Conservation (phyloP, 108 stramenopile genomes). For the Halocafeteria seosinensis region DNA sequence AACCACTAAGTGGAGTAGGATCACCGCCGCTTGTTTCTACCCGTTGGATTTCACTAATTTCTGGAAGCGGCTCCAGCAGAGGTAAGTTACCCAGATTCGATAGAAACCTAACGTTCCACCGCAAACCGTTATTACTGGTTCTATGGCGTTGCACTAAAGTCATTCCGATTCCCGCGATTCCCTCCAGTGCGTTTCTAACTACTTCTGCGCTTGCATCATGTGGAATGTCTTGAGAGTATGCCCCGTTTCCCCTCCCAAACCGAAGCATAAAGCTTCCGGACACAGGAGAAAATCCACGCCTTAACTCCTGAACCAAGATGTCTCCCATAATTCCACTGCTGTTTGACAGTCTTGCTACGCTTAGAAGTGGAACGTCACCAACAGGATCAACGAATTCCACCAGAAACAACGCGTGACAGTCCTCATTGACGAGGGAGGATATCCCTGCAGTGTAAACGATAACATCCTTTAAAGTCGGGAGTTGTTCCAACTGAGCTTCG, state of each 20-base stretch:
- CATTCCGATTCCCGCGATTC: conserved; percentile 6
- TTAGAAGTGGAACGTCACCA: background rate
- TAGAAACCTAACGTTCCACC: conserved; percentile 39
- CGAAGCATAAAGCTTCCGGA: background rate
- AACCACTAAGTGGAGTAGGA: conserved; percentile 37
- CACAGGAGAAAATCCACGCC: background rate
- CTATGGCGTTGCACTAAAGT: conserved; percentile 16
- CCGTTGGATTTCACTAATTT: conserved; percentile 38
- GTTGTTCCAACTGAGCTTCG: conserved; percentile 35
- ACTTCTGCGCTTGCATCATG: conserved; percentile 3
- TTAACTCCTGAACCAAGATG: conserved; percentile 10
- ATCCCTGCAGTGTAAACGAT: too few species aligned
- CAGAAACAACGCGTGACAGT: too few species aligned
- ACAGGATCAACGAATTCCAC: background rate
- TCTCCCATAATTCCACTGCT: conserved; percentile 8
- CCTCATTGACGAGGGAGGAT: too few species aligned
- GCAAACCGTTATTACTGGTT: background rate
- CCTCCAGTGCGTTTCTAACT: conserved; percentile 34
- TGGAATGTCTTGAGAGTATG: background rate
- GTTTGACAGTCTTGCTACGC: background rate
- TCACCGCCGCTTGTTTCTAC: conserved; percentile 50
- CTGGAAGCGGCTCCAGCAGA: conserved; percentile 24
- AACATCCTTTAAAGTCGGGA: conserved; percentile 35
- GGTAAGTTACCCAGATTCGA: conserved; percentile 50
- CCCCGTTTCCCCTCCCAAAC: background rate